Evolutionary conservation across 1,139 yeast species (phyloP).

Genomic region (Yamadazyma sp.): DNA sequence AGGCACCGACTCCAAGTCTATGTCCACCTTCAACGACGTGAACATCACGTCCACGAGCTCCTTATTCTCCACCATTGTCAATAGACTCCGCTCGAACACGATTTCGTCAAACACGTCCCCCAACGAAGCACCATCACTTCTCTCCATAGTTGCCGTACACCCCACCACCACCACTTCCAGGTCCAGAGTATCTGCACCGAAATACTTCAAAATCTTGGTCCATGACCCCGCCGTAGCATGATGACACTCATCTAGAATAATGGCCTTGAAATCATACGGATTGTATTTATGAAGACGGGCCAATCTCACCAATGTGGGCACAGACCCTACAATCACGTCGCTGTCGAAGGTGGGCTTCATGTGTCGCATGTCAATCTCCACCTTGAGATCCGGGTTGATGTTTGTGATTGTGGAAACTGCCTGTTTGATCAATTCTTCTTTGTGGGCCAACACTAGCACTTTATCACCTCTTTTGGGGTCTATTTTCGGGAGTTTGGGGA

Average conservation of each 20-base stretch:
- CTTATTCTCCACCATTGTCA: constrained; percentile 66
- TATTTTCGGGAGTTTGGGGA: constrained; percentile 45
- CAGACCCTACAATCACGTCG: constrained; percentile 78
- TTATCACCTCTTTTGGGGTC: constrained; percentile 36
- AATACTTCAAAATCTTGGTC: constrained; percentile 53
- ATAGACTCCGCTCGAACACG: constrained; percentile 65
- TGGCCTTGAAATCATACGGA: constrained; percentile 61
- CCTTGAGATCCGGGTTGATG: constrained; percentile 50
- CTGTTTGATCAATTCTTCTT: constrained; percentile 76
- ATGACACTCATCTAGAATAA: constrained; percentile 91
- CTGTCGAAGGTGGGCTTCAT: constrained; percentile 37
- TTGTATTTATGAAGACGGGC: constrained; percentile 54
- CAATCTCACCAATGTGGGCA: constrained; percentile 57
- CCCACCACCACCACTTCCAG: constrained; percentile 66
- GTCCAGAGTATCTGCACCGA: constrained; percentile 46
- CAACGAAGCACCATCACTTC: constrained; percentile 68
- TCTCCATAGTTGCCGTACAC: constrained; percentile 76
- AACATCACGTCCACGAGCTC: constrained; percentile 73
- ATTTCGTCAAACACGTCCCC: constrained; percentile 68
- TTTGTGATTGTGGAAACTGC: constrained; percentile 53
- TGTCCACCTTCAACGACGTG: constrained; percentile 51
- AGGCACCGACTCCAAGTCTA: constrained; percentile 36
- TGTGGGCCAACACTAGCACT: constrained; percentile 74
- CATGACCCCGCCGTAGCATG: constrained; percentile 83
- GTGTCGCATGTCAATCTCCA: constrained; percentile 76